Base-by-base conservation (phyloP, 2,329 filamentous ascomycete genomes). In the Pseudocercospora vitis region DNA sequence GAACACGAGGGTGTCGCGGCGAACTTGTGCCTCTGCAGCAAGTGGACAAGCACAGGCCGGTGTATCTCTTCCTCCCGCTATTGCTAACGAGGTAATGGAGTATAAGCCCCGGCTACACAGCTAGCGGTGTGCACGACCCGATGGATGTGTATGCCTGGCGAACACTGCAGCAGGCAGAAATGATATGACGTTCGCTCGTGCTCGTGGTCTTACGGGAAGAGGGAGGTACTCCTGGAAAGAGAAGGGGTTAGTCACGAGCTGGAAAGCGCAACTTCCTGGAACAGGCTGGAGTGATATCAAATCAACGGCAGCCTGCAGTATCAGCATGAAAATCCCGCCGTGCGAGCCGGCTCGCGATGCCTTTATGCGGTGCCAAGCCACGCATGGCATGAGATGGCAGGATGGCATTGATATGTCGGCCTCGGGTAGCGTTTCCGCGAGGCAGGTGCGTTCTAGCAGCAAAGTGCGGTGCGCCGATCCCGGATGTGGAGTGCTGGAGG, bases 301-400 rank as follows among this genome's bases (percentile, higher is more conserved):
- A 62, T 62, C 44, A 55, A 45, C 57, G 60, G 60, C 45, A 57
- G 54, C 51, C 47, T 62, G 60, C 60, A n/a, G n/a, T n/a, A 62
- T 52, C 50, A 31, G 54, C 54, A 56, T 50, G 23, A 48, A 54
- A 32, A 33, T 44, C 31, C 33, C 19, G 44, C 42, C 32, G 14
- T 42, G 37, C 48, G 44, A 35, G 49, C 16, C 52, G 21, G 29
- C 28, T 40, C 42, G 45, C 18, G 14, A 31, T 50, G 52, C 40
- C 52, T 51, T 55, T 21, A 55, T 55, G 53, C 53, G 29, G 28
- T 32, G 52, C 52, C 46, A 50, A 55, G 52, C 26, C 26, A n/a
- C n/a, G 33, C 21, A 45, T 48, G 44, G 52, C 47, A 31, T 29
- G 23, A 45, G 29, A 29, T 8, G 37, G 46, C 52, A 54, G 37